Conservation (phyloP, 2,329 filamentous ascomycete species). For the Leptosphaerulina australis region DNA sequence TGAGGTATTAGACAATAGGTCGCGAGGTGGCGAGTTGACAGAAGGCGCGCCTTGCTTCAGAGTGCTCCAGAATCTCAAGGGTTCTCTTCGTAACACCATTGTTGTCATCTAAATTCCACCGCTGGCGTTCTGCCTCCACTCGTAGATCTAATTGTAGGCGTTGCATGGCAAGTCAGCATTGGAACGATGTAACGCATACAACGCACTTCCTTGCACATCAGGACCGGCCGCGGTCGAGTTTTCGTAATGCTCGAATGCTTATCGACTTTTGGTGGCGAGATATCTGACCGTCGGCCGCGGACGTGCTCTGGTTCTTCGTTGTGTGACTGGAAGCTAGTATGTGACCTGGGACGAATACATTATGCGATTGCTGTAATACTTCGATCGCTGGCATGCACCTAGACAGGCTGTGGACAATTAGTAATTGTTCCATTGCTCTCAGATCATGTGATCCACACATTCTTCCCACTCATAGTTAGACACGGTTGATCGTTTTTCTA, state of each 20-base stretch:
- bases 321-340: background rate
- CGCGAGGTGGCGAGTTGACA: background rate
- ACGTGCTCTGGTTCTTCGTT: background rate
- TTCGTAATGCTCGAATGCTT: background rate
- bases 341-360: background rate
- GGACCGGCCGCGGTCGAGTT: background rate
- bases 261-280: background rate
- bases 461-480: conserved; percentile 72
- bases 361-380: background rate
- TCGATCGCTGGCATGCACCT: background rate
- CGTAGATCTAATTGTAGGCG: background rate
- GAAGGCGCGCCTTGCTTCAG: background rate
- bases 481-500: too few relatives aligned
- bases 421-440: background rate
- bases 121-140: background rate
- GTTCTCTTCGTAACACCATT: background rate
- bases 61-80: background rate
- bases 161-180: background rate
- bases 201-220: background rate
- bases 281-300: background rate
- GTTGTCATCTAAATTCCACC: background rate
- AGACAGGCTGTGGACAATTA: conserved; percentile 57
- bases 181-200: background rate
- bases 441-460: conserved; percentile 54
- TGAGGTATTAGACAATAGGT: background rate